Evolutionary conservation across 1,139 yeast species (phyloP), one percentile per base, ranked within the genome.

Genomic region (Hemisphaericaspora xylanilytica): DNA sequence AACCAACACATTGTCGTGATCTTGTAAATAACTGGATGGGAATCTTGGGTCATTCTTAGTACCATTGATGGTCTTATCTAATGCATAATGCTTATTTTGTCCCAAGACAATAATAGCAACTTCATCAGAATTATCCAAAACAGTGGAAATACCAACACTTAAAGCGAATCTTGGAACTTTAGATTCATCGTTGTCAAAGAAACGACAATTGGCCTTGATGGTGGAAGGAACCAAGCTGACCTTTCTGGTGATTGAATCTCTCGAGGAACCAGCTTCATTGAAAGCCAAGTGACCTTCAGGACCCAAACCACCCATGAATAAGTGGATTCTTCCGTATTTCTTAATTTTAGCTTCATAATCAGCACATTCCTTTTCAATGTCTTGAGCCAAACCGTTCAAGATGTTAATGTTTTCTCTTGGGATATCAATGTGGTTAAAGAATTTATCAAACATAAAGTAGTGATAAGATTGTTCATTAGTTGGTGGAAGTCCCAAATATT

Each of bases 231-330:
- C 84, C 44, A 79, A 65, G 3, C 59, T 53, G 22, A 79, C 80
- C 46, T 62, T 61, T 47, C 85, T 63, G 1, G 85, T 79, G 14
- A 46, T 56, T 6, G 78, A 70, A 43, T 61, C 55, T 44, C 78
- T 63, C 3, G 67, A 35, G 6, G 81, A 75, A 9, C 85, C 85
- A 14, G 75, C 67, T 56, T 79, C 85, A 55, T 79, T 79, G 53
- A 79, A 79, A 1, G 85, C 85, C 53, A 79, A 66, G 54, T 79
- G 84, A 26, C 85, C 85, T 52, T 80, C 81, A 16, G 81, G 78
- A 3, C 85, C 85, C 51, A 79, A 64, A 1, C 85, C 85, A 10
- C 84, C 85, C 55, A 79, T 56, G 50, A 79, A 79, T 42, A 79
- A 62, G 50, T 80, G 68, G 46, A 79, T 77, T 37, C 75, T 70